Evolutionary conservation across 1,284 basidiomycete species (phyloP), one percentile per base, ranked within the genome.

Genomic region (Hemileia vastatrix): DNA sequence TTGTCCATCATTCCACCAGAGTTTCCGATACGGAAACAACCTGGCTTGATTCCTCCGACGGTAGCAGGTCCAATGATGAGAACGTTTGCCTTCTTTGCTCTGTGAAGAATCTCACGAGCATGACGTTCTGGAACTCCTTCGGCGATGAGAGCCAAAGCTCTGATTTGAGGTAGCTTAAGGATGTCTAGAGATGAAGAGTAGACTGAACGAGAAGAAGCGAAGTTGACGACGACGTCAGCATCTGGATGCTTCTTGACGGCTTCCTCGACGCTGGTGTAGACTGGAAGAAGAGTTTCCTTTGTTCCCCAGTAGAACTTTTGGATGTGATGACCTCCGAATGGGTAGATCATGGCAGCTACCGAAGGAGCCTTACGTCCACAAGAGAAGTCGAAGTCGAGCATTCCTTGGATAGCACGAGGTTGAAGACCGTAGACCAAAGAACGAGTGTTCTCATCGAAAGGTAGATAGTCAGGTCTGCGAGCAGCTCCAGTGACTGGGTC

Each of bases 1-100:
- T 97, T 98, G 82, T 97, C 94, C 92, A 97, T 97, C 94, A 97
- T 97, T n/a, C n/a, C 93, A 82, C 93, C 93, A 67, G 90, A 94
- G 84, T 97, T 98, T 73, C 94, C 94, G 75, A 97, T 97, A 78
- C 93, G 85, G 88, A 97, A 97, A 82, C 93, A 97, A 59, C 94
- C 94, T 66, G 93, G 93, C 83, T 98, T 98, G 83, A 98, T 96
- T 74, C 94, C 94, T 80, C 94, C 94, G 66, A 97, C 94, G 55
- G 94, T 97, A 52, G 94, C 94, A 64, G 94, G 94, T 56, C 94
- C 94, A 68, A 98, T 92, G 80, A 97, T 94, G 75, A 95, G 83
- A 63, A 97, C 90, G 55, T 83, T 83, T 80, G 90, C 91, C 76
- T 83, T 80, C 78, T 86, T 79, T 43, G 94, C 92, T 71, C 86